Evolutionary conservation across 2,329 filamentous ascomycete genomes (phyloP), one percentile per base, ranked within the genome.

Genomic region (Claviceps africana): DNA sequence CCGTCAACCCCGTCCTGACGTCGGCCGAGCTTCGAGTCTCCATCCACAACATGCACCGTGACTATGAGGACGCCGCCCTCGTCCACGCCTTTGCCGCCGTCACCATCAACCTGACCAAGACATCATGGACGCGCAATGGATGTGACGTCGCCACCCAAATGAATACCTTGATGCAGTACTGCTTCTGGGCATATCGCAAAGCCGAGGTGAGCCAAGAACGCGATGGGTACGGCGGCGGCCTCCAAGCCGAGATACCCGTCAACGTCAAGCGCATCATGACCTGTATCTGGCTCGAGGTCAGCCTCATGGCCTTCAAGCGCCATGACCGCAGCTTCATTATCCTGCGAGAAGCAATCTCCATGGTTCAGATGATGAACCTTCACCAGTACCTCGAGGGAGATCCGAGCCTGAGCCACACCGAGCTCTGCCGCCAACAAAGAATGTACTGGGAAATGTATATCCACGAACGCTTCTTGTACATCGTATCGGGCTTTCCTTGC

Each of bases 261-360:
- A 70, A 68, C 0, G 65, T 74, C 25, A 67, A 70, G 51, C 65
- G 70, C 48, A 69, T 73, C 25, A 72, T 76, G 68, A 72, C 71
- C 28, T 71, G 68, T 28, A 63, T 77, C 48, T 77, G 75, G 56
- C 68, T 76, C 42, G 71, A 77, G 56, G 76, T 76, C 53, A 72
- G 69, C 59, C 65, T 74, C 50, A 72, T 76, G 67, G 69, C 67
- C 6, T 66, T 75, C 25, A 67, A 70, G 46, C 68, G 70, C 30
- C 67, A 66, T 53, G 72, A 77, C 51, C 67, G 72, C 37, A 71
- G 72, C 6, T 73, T 76, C 46, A 64, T 69, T 58, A 70, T 73
- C 51, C 68, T 78, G 46, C 67, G 73, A 4, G 74, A 78, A 56
- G 70, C 69, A 13, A 70, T 73, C 52, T 64, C 65, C 51, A 64